Evolutionary conservation across 805 yeast genomes (phyloP).

Genomic region (Ogataea nakhonphanomensis): DNA sequence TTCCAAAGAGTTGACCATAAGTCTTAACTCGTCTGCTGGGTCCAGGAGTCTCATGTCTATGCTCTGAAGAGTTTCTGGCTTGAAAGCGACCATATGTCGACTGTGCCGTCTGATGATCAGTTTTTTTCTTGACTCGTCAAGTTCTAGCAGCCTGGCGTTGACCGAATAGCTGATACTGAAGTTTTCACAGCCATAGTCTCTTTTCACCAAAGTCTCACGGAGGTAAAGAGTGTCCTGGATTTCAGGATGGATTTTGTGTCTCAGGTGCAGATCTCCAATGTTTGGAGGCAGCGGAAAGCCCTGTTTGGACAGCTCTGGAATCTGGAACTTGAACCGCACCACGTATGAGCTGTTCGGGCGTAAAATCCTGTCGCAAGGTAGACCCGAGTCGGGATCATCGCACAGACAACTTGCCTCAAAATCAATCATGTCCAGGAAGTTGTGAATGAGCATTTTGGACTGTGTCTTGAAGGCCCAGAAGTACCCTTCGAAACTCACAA

Average conservation of each 20-base stretch:
- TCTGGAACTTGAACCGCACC: conserved; percentile 17
- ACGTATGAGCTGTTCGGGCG: conserved; percentile 14
- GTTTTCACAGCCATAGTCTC: conserved; percentile 8
- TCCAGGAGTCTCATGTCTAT: neutral
- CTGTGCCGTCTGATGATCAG: conserved; percentile 14
- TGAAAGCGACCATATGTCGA: conserved; percentile 17
- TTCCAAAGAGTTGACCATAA: conserved; percentile 12
- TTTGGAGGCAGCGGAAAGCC: conserved; percentile 16
- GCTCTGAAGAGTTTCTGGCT: neutral
- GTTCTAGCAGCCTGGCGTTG: conserved; percentile 15
- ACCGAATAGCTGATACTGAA: conserved; percentile 18
- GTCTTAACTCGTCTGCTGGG: conserved; percentile 7
- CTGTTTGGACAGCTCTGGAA: conserved; percentile 15
- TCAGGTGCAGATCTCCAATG: conserved; percentile 17
- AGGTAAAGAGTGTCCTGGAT: conserved; percentile 12
- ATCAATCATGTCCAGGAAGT: conserved; percentile 40
- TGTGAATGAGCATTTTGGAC: conserved; percentile 18
- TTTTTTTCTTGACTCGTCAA: conserved; percentile 4
- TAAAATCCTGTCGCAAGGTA: conserved; percentile 18
- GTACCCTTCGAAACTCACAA: conserved; percentile 42
- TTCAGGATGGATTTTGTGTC: conserved; percentile 5
- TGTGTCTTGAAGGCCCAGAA: conserved; percentile 24
- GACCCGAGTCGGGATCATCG: conserved; percentile 12
- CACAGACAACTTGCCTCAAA: conserved; percentile 25
- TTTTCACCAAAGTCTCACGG: conserved; percentile 4